Conservation (phyloP, 1,139 yeast species). For the Taiozyma sp. region DNA sequence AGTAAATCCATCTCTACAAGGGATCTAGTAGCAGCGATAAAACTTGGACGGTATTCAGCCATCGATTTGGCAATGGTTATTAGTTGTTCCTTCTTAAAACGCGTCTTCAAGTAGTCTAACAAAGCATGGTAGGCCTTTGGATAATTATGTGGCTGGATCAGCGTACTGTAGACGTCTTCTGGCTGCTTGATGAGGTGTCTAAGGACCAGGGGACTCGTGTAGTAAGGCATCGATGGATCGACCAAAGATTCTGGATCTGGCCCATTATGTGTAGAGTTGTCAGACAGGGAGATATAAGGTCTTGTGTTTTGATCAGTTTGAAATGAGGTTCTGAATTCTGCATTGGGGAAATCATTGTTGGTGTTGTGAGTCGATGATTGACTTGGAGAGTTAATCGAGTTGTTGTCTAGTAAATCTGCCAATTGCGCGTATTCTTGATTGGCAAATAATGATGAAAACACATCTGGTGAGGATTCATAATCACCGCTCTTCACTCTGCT, state of each 20-base stretch:
- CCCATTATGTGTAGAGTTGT: slow-evolving; percentile 18
- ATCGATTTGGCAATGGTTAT: slow-evolving; percentile 57
- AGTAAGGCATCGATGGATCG: slow-evolving; percentile 30
- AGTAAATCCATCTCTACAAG: slow-evolving; percentile 61
- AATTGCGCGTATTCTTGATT: slow-evolving; percentile 24
- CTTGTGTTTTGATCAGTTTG: slow-evolving; percentile 24
- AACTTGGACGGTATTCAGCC: slow-evolving; percentile 67
- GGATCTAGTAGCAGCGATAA: slow-evolving; percentile 66
- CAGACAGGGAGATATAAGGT: slow-evolving; percentile 25
- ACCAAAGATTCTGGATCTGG: slow-evolving; percentile 11
- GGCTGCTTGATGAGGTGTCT: slow-evolving; percentile 60
- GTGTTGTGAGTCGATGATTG: slow-evolving; percentile 17
- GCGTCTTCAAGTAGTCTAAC: slow-evolving; percentile 45
- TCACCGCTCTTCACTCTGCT: slow-evolving; percentile 1
- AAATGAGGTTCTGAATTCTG: slow-evolving; percentile 22
- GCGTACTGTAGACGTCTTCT: slow-evolving; percentile 53
- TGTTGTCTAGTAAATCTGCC: slow-evolving; percentile 21
- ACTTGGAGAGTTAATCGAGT: slow-evolving; percentile 16
- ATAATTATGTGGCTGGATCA: slow-evolving; percentile 54
- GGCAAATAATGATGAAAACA: slow-evolving; percentile 26
- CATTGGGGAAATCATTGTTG: slow-evolving; percentile 11
- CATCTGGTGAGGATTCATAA: slow-evolving; percentile 29
- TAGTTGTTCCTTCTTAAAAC: slow-evolving; percentile 48
- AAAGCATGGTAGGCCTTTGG: slow-evolving; percentile 63
- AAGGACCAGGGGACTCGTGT: slow-evolving; percentile 49